Base-by-base conservation (phyloP, 2,329 filamentous ascomycete genomes). In the Lasiodiplodia citricola region DNA sequence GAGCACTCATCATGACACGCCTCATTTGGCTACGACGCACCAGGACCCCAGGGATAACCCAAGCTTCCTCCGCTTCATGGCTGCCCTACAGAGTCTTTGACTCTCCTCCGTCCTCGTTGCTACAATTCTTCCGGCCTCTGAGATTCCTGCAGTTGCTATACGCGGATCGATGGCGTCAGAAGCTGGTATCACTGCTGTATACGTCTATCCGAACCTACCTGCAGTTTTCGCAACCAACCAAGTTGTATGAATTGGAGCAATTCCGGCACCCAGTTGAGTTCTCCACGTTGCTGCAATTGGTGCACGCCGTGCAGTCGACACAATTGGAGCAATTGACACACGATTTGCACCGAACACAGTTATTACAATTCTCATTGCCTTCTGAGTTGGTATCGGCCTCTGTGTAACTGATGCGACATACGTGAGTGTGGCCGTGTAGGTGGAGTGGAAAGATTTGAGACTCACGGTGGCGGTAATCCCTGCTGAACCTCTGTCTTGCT, bases 131-230 rank as follows among this genome's bases (percentile, higher is more conserved):
- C 25, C n/a, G 35, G 10, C 60, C 60, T 21, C 38, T 64, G 13
- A 64, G 35, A 28, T 64, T 64, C 44, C 60, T 64, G 60, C 60
- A 64, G 31, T 64, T 64, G 47, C 60, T 64, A 21, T 5, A 21
- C 18, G n/a, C n/a, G n/a, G 31, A 18, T 18, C 41, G 6, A 44
- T 6, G 2, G 44, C 8, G 5, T 10, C n/a, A n/a, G 41, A 18
- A n/a, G 16, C 8, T 18, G 18, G 16, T 21, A 47, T 47, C 7
- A 47, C 31, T 35, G 31, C 31, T 35, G 31, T 35, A 35, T 35
- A 35, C 7, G 18, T 21, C 8, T 21, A 47, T 47, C 11, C 2
- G 1, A 6, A 16, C 47, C 3, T 38, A 64, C 60, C 60, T 64
- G 60, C 60, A 64, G 47, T 64, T n/a, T 11, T 52, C 28, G 60